A percentile compares a stretch with the other conserved stretches of the same genome.
phyloP scores from a whole-genome alignment of 352 stramenopile species.

The Phytophthora citrophthora region DNA sequence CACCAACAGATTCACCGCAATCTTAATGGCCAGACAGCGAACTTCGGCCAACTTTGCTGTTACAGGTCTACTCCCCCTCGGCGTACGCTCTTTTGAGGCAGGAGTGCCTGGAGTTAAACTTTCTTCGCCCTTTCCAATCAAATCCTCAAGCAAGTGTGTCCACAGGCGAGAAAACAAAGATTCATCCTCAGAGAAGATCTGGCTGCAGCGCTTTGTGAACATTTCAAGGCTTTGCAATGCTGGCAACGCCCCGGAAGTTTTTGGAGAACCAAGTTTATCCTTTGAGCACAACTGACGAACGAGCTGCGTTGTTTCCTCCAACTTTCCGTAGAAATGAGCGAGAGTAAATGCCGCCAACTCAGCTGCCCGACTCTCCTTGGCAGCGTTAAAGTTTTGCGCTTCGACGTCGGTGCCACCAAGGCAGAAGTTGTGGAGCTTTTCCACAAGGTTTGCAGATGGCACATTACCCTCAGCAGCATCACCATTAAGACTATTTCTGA shows the following conservation, averaged over 20 bases:
- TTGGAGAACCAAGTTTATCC: constrained; percentile 40
- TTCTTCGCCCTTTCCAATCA: constrained; percentile 27
- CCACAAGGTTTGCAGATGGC: constrained; percentile 40
- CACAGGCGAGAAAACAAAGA: constrained; percentile 47
- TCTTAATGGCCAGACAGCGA: constrained; percentile 65
- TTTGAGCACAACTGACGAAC: constrained; percentile 62
- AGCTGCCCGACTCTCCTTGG: constrained; percentile 46
- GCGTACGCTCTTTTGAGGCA: constrained; percentile 26
- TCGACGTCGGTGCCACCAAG: constrained; percentile 39
- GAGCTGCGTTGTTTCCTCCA: constrained; percentile 44
- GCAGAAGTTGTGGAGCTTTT: constrained; percentile 61
- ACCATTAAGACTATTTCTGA: constrained; percentile 8
- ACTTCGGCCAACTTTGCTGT: constrained; percentile 47
- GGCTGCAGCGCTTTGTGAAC: constrained; percentile 62
- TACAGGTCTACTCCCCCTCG: constrained; percentile 20
- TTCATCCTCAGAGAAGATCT: constrained; percentile 29
- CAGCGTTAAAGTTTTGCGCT: constrained; percentile 29
- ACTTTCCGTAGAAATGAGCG: constrained; percentile 50
- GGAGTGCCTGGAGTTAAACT: constrained; percentile 1
- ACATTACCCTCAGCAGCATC: constrained; percentile 30
- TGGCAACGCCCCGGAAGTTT: constrained; percentile 30
- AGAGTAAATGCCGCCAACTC: constrained; percentile 62
- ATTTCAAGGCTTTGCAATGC: constrained; percentile 68
- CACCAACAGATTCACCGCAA: constrained; percentile 66
- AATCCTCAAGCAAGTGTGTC: constrained; percentile 52